Conservation (phyloP, 805 yeast genomes). For the Pichia paraexigua region DNA sequence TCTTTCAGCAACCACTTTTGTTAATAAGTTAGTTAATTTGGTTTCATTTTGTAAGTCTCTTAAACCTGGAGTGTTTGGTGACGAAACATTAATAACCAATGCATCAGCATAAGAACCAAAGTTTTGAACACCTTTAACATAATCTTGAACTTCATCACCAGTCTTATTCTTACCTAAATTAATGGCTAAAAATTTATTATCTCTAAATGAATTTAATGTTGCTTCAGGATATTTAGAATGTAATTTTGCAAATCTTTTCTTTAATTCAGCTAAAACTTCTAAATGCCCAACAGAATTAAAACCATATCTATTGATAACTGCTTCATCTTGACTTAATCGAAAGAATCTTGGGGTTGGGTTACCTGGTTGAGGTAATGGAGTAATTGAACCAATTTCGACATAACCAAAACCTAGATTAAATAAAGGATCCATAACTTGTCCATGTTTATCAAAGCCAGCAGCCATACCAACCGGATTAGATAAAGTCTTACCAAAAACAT, state of each 20-base stretch:
- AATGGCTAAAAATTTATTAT: constrained; percentile 63
- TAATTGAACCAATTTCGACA: constrained; percentile 88
- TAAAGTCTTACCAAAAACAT: constrained; percentile 57
- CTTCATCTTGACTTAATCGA: constrained; percentile 75
- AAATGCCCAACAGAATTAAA: constrained; percentile 89
- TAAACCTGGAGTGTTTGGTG: constrained; percentile 94
- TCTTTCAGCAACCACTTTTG: constrained; percentile 64
- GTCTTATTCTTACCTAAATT: constrained; percentile 89
- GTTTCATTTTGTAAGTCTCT: constrained; percentile 76
- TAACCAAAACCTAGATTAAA: constrained; percentile 76
- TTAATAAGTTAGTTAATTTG: constrained; percentile 60
- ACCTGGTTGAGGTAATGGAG: constrained; percentile 91
- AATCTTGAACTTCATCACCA: constrained; percentile 86
- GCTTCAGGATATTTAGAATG: constrained; percentile 21
- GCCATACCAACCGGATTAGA: constrained; percentile 85
- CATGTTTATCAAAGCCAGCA: constrained; percentile 93
- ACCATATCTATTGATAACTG: constrained; percentile 91
- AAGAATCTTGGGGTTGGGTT: constrained; percentile 91
- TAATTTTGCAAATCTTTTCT: constrained; percentile 48
- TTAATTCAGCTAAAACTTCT: constrained; percentile 59
- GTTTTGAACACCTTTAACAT: constrained; percentile 71
- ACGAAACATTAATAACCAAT: constrained; percentile 82
- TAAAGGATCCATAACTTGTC: constrained; percentile 79
- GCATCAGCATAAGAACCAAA: constrained; percentile 85
- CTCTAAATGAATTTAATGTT: constrained; percentile 39